These are phyloP conservation scores for Monosporozyma siamensis DNA, from an alignment of 805 yeast species.

Conservation along the genomic window DNA sequence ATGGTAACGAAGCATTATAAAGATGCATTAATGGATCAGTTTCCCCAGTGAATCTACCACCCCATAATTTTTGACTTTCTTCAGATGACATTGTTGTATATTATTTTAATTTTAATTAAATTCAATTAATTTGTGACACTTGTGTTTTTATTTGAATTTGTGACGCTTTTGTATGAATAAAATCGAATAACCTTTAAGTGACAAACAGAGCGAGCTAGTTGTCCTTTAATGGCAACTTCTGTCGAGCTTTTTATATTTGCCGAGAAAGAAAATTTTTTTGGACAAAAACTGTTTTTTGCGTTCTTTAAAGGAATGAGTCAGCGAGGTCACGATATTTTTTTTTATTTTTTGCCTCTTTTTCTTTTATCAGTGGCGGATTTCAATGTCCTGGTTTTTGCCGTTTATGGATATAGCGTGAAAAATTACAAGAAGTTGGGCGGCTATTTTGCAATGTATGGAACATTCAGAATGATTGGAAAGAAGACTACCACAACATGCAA, in stretches of 20 bases:
- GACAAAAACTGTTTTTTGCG: not conserved
- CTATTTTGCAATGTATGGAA: too few species aligned
- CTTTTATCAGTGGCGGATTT: too few species aligned
- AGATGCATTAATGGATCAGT: slow-evolving; percentile 96
- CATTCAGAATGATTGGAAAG: too few species aligned
- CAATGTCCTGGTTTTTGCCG: too few species aligned
- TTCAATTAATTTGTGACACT: not conserved
- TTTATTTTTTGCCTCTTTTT: too few species aligned
- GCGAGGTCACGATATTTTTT: slow-evolving; percentile 4
- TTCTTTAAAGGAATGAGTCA: slow-evolving; percentile 10
- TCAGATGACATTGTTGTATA: slow-evolving; percentile 17
- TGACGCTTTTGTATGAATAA: not conserved
- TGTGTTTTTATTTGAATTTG: not conserved
- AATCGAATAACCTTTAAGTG: not conserved
- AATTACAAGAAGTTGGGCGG: too few species aligned
- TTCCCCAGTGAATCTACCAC: slow-evolving; percentile 96
- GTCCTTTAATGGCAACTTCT: slow-evolving; percentile 2
- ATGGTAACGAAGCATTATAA: slow-evolving; percentile 93
- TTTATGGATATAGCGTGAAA: too few species aligned
- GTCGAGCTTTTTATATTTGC: slow-evolving; percentile 2
- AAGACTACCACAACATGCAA: too few species aligned
- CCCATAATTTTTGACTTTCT: slow-evolving; percentile 75
- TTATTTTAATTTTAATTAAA: not conserved
- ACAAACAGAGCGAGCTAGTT: slow-evolving; percentile 1
- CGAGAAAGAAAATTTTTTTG: too few species aligned